A percentile compares a stretch with the other conserved stretches of the same genome.
These are phyloP conservation scores for Tricholoma matsutake DNA, from an alignment of 768 basidiomycete species.

Conservation along the genomic window DNA sequence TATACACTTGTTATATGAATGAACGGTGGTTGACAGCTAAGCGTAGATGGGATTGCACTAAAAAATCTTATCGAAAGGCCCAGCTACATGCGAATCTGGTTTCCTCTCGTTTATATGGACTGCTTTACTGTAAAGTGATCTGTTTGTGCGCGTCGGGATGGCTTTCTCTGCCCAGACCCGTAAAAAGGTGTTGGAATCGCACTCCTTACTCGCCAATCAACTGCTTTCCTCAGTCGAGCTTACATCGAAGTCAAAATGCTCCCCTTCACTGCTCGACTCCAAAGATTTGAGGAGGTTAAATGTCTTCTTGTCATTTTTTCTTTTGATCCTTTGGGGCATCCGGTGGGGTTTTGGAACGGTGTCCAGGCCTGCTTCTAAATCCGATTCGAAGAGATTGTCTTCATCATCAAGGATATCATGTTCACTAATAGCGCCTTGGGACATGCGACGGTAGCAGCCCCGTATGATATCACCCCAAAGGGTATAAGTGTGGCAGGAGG, in stretches of 20 bases:
- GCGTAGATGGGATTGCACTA: too few relatives aligned
- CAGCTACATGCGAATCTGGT: too few relatives aligned
- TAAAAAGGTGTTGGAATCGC: background rate
- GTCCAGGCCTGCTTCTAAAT: constrained; percentile 16
- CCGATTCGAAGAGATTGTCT: constrained; percentile 33
- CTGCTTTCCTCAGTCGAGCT: constrained; percentile 13
- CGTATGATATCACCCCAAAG: constrained; percentile 71
- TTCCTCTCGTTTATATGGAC: too few relatives aligned
- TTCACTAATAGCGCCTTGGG: constrained; percentile 28
- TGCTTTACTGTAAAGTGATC: too few relatives aligned
- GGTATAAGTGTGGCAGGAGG: constrained; percentile 47
- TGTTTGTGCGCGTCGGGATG: background rate
- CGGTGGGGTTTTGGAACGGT: background rate
- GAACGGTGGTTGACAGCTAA: too few relatives aligned
- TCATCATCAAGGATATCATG: constrained; percentile 26
- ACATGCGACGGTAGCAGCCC: constrained; percentile 53
- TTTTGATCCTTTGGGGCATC: constrained; percentile 1
- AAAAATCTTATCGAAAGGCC: too few relatives aligned
- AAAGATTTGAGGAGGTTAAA: background rate
- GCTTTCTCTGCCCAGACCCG: background rate
- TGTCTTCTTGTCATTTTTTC: constrained; percentile 10
- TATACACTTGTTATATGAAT: background rate
- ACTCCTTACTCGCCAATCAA: background rate
- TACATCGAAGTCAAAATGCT: constrained; percentile 26
- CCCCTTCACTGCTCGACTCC: constrained; percentile 24